A percentile compares a stretch with the other conserved stretches of the same genome.
Evolutionary conservation across 2,329 filamentous ascomycete genomes (phyloP).

Genomic region (Colletotrichum magnum): DNA sequence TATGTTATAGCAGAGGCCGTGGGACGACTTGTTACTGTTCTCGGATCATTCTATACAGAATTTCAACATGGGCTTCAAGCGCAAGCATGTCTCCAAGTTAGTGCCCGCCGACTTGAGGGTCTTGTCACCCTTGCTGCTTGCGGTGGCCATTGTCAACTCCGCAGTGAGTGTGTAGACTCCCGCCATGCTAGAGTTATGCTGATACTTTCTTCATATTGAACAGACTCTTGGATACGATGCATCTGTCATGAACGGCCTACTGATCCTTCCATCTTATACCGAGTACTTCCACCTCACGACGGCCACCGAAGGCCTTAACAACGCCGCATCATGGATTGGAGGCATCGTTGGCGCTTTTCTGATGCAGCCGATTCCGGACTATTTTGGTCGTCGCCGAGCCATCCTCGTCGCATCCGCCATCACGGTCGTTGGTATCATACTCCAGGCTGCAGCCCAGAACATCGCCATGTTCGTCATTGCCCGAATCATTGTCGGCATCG

Average conservation of each 20-base stretch:
- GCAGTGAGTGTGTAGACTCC: not conserved
- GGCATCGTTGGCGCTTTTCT: constrained; percentile 60
- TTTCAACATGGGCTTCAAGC: constrained; percentile 26
- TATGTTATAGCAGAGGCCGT: constrained; percentile 44
- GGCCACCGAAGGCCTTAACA: constrained; percentile 68
- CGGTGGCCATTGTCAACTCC: constrained; percentile 35
- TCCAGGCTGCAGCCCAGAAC: constrained; percentile 64
- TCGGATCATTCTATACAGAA: not conserved
- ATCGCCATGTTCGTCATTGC: constrained; percentile 65
- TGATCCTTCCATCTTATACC: constrained; percentile 69
- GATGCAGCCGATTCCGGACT: constrained; percentile 58
- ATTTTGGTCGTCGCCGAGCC: constrained; percentile 58
- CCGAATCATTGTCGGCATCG: constrained; percentile 63
- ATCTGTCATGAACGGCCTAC: constrained; percentile 69
- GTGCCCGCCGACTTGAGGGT: constrained; percentile 32
- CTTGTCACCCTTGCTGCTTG: constrained; percentile 29
- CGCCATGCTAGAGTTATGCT: not conserved
- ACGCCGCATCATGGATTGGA: constrained; percentile 68
- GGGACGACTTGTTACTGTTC: too few relatives aligned
- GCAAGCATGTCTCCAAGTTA: constrained; percentile 33
- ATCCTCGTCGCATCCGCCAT: constrained; percentile 56
- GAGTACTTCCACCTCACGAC: constrained; percentile 69
- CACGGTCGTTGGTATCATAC: constrained; percentile 59
- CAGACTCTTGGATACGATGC: constrained; percentile 57
- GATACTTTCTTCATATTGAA: not conserved